phyloP scores from a whole-genome alignment of 2,329 filamentous ascomycete genomes.

The Penicillium capsulatum region DNA sequence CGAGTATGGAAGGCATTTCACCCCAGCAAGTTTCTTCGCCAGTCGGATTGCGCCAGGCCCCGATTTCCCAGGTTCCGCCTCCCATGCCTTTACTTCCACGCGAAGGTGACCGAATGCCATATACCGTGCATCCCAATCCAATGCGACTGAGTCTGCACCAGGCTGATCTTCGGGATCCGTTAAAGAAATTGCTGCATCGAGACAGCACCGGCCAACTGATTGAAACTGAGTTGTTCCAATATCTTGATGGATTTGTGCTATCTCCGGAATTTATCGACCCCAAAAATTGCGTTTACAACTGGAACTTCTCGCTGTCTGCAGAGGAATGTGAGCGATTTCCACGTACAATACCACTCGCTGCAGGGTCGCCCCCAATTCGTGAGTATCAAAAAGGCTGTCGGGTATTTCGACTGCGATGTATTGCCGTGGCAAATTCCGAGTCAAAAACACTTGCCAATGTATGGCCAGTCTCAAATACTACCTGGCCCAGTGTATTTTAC shows the following conservation, averaged over 20 bases:
- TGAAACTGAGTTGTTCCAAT: constrained; percentile 35
- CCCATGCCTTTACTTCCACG: constrained; percentile 10
- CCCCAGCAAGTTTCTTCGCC: neutral
- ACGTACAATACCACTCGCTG: constrained; percentile 5
- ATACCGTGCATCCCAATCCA: constrained; percentile 15
- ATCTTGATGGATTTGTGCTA: constrained; percentile 32
- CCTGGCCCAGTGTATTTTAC: constrained; percentile 69
- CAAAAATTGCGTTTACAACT: constrained; percentile 25
- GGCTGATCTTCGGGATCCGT: constrained; percentile 53
- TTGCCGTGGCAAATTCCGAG: constrained; percentile 40
- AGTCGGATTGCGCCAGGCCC: no score
- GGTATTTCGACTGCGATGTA: constrained; percentile 66
- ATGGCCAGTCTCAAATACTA: constrained; percentile 62
- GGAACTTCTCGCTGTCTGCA: constrained; percentile 36
- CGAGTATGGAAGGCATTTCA: no score
- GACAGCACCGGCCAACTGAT: constrained; percentile 14
- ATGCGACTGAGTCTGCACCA: constrained; percentile 48
- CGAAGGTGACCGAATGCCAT: constrained; percentile 11
- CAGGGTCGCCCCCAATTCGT: constrained; percentile 28
- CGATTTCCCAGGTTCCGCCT: neutral
- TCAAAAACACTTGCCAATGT: constrained; percentile 41
- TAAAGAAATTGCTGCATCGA: constrained; percentile 33
- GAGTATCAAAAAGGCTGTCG: constrained; percentile 51
- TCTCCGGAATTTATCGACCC: constrained; percentile 28
- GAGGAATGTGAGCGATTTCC: constrained; percentile 34